These are phyloP conservation scores for Melaleuca quinquenervia DNA, from an alignment of 345 rosid genomes.

Conservation along the genomic window DNA sequence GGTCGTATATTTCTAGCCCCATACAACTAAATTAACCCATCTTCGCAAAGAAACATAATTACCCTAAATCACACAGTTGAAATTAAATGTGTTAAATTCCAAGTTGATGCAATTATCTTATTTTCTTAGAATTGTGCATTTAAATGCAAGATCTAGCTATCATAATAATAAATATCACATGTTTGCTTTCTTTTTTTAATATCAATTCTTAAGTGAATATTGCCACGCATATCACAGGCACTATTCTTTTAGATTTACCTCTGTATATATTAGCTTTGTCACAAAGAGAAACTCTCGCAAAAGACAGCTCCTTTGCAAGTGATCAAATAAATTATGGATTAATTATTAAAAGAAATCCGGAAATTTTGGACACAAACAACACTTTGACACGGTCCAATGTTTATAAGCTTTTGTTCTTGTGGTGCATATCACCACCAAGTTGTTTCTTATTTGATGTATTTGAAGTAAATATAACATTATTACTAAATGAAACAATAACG, in stretches of 20 bases:
- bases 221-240: too few species aligned
- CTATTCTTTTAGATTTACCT: too few species aligned
- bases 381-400: background rate
- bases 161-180: too few species aligned
- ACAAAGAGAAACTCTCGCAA: background rate
- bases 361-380: accelerated
- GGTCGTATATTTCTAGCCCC: background rate
- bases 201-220: too few species aligned
- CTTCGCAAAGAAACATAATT: background rate
- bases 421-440: background rate
- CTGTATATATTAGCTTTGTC: too few species aligned
- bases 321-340: background rate
- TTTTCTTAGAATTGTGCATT: background rate
- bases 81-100: background rate
- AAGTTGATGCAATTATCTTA: background rate
- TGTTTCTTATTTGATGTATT: background rate
- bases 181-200: too few species aligned
- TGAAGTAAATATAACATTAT: background rate
- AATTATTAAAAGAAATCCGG: too few species aligned
- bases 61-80: background rate
- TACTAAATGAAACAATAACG: too few species aligned
- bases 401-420: background rate
- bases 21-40: background rate
- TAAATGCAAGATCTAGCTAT: too few species aligned
- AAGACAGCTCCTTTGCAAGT: background rate